Evolutionary conservation across 225 moss, liverwort and hornwort species (phyloP).

Genomic region (Pleurozium schreberi): DNA sequence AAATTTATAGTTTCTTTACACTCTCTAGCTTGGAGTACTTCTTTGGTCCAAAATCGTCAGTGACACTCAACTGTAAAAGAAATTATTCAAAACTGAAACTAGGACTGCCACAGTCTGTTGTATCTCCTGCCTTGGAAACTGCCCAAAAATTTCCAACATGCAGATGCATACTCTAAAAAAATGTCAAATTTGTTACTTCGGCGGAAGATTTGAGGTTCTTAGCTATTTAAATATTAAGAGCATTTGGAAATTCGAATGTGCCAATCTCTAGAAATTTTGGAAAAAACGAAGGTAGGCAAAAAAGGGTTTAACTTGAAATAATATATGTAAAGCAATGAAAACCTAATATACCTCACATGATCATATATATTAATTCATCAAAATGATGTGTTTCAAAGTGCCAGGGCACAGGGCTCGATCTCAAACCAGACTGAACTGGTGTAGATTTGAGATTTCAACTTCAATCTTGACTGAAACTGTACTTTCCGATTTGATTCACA

Average conservation of each 20-base stretch:
- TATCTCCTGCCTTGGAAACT: neutral
- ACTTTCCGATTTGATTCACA: neutral
- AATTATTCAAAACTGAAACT: neutral
- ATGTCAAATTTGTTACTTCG: neutral
- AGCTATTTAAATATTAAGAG: too few species aligned
- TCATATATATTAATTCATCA: neutral
- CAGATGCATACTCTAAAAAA: neutral
- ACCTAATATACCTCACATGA: neutral
- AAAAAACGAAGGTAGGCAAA: neutral
- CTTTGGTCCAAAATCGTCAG: neutral
- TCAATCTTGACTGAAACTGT: neutral
- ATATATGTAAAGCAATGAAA: neutral
- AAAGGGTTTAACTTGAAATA: neutral
- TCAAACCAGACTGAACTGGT: neutral
- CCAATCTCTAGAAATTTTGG: neutral
- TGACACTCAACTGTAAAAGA: neutral
- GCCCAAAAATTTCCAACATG: neutral
- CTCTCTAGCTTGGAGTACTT: neutral
- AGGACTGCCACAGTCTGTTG: neutral
- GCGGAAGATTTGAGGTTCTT: neutral
- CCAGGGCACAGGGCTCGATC: neutral
- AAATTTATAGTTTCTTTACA: too few species aligned
- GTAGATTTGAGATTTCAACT: neutral
- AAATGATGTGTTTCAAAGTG: neutral
- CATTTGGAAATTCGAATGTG: neutral